Evolutionary conservation across 1,284 basidiomycete species (phyloP), one percentile per base, ranked within the genome.

Genomic region (Phellinidium pouzarii): DNA sequence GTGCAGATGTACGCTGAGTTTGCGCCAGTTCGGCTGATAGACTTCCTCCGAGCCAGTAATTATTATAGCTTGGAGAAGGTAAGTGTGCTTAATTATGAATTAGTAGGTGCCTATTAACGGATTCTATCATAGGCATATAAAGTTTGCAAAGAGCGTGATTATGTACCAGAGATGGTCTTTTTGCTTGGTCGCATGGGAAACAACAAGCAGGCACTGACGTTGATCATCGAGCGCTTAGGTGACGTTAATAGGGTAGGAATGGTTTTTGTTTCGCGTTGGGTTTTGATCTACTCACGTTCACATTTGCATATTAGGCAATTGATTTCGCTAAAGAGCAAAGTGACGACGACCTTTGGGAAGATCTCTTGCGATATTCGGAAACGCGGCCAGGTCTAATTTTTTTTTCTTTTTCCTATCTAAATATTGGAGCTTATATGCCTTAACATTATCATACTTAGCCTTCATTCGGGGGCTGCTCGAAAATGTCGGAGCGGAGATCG

Each of bases 261-360:
- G 31, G 7, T 14, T 7, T 34, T 8, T n/a, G n/a, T n/a, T 14
- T 34, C 19, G 9, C 7, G 38, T 31, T 42, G 4, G 23, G 4
- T 46, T 17, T 55, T 20, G 40, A 29, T 53, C n/a, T 12, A 17
- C 48, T 20, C 9, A 38, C 20, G 23, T 44, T 44, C 20, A 17
- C 19, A 3, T 19, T 2, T 20, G 31, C 2, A 48, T 41, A 27
- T 3, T 57, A 92, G 89, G 94, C 95, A 0, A 98, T 99, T 61
- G 94, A 97, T 56, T 99, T 99, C 64, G 95, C 94, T 0, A 95
- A 95, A 64, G 94, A 98, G 66, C 95, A 98, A 67, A 88, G 87
- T 54, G 96, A 99, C 61, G 86, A 94, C 59, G 96, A 99, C 66
- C 80, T 99, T 0, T 99, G 96, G 96, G 95, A 98, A 63, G 94